These are phyloP conservation scores for Theobroma grandiflorum DNA, from an alignment of 441 rosid genomes.

Conservation along the genomic window DNA sequence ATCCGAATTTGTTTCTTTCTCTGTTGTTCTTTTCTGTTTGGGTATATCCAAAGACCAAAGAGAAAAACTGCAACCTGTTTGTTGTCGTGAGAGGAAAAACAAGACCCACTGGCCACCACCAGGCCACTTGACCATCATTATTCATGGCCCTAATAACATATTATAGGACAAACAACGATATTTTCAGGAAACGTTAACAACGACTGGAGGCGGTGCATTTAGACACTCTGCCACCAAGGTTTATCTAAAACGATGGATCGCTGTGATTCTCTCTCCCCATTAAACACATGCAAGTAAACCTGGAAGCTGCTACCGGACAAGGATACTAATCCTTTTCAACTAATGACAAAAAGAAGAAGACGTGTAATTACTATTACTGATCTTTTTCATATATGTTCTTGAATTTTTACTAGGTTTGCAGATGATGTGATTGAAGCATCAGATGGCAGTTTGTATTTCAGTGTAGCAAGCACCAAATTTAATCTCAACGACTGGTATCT, in stretches of 20 bases:
- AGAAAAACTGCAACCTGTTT: conserved; percentile 19
- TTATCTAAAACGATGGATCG: background rate
- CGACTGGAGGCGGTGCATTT: background rate
- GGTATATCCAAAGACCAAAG: background rate
- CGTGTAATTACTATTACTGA: background rate
- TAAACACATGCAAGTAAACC: background rate
- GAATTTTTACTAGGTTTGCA: conserved; percentile 37
- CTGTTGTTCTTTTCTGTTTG: background rate
- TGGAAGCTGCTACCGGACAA: background rate
- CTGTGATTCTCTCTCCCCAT: background rate
- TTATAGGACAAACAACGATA: background rate
- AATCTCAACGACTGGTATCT: conserved; percentile 43
- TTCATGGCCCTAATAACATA: background rate
- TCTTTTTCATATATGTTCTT: background rate
- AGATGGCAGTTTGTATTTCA: conserved; percentile 58
- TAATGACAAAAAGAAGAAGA: background rate
- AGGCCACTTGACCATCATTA: background rate
- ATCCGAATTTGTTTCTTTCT: background rate
- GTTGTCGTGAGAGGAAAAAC: background rate
- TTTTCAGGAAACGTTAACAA: background rate
- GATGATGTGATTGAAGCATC: conserved; percentile 53
- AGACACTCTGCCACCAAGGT: background rate
- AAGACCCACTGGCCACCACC: background rate
- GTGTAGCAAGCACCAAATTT: conserved; percentile 55
- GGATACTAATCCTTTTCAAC: background rate